Conservation (phyloP, 2,329 filamentous ascomycete species). For the Rhexocercosporidium sp. region DNA sequence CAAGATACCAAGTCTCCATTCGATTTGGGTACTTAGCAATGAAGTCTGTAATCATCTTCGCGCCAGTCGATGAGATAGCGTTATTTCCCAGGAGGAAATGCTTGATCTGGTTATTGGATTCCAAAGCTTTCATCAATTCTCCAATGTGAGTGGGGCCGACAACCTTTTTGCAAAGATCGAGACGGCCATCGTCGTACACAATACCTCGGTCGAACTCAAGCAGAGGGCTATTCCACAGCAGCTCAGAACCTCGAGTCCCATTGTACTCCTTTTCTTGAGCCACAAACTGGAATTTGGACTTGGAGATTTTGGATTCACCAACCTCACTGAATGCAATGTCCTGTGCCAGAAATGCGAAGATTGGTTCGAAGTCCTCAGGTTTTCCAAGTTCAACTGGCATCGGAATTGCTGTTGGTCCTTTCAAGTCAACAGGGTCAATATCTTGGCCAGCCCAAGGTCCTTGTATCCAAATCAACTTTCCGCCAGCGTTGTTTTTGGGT, state of each 20-base stretch:
- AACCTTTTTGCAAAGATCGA: conserved; percentile 57
- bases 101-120: conserved; percentile 51
- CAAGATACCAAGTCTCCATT: conserved; percentile 58
- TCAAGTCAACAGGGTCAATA: conserved; percentile 29
- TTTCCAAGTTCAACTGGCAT: conserved; percentile 32
- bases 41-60: not conserved
- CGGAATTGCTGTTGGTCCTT: conserved; percentile 28
- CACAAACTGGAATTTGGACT: not conserved
- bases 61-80: not conserved
- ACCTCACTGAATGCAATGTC: not conserved
- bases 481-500: not conserved
- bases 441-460: conserved; percentile 31
- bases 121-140: conserved; percentile 54
- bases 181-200: conserved; percentile 56
- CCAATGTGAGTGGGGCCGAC: conserved; percentile 57
- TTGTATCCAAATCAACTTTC: conserved; percentile 21
- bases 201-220: conserved; percentile 21
- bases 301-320: not conserved
- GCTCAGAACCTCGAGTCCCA: not conserved
- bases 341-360: not conserved
- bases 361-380: conserved; percentile 1
- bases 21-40: conserved; percentile 1
- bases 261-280: not conserved
- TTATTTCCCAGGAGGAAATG: conserved; percentile 55
- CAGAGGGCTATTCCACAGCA: not conserved